Percentiles rank a stretch among this genome's conserved stretches.
Evolutionary conservation across 1,284 basidiomycete genomes (phyloP).

Genomic region (Golubevia pallescens): DNA sequence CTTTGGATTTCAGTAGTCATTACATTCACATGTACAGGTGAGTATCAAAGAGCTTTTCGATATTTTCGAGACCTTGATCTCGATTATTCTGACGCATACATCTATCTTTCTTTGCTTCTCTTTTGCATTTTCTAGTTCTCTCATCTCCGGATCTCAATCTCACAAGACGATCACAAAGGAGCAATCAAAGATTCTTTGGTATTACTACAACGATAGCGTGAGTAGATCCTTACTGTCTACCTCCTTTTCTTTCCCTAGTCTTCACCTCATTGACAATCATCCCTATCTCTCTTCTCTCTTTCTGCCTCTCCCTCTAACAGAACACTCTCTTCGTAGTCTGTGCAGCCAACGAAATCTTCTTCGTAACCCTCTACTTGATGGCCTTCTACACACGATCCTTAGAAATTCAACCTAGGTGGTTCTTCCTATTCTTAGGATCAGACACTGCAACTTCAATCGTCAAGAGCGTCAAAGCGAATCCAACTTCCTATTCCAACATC

Average conservation of each 20-base stretch:
- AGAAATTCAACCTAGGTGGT: constrained; percentile 27
- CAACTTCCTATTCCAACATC: constrained; percentile 1
- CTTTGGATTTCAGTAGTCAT: constrained; percentile 96
- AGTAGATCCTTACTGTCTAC: constrained; percentile 56
- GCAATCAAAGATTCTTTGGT: constrained; percentile 86
- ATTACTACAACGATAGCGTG: constrained; percentile 92
- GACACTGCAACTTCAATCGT: constrained; percentile 3
- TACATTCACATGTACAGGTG: constrained; percentile 99
- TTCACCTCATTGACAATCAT: neutral
- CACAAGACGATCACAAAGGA: constrained; percentile 91
- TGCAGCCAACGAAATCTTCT: constrained; percentile 96
- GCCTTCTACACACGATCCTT: constrained; percentile 72
- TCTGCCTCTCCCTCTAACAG: too few species aligned
- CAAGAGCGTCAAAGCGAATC: constrained; percentile 8
- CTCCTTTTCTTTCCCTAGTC: neutral
- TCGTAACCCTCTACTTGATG: constrained; percentile 92
- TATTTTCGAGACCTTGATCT: too few species aligned
- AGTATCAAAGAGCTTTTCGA: too few species aligned
- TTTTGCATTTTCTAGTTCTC: constrained; percentile 72
- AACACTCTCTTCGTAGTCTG: constrained; percentile 88
- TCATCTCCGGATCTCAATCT: constrained; percentile 87
- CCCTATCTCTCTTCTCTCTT: constrained; percentile 5
- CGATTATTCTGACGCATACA: constrained; percentile 1
- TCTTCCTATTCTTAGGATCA: constrained; percentile 4
- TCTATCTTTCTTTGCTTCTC: neutral